A percentile compares a stretch with the other conserved stretches of the same genome.
These are phyloP conservation scores for Allium sativum DNA, from an alignment of 106 monocot genomes.

Conservation along the genomic window DNA sequence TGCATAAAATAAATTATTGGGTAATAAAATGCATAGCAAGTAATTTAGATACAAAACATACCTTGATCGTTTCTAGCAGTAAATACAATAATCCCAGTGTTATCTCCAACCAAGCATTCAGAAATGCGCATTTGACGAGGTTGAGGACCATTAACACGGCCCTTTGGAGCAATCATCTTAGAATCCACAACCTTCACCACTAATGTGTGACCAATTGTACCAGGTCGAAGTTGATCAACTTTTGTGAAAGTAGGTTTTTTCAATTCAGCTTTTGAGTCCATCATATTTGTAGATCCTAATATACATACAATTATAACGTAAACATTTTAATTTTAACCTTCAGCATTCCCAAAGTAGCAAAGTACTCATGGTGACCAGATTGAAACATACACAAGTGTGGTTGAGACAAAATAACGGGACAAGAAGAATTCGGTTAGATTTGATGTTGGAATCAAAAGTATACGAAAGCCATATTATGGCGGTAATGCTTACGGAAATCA, in stretches of 20 bases:
- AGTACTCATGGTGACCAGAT: too few relatives aligned
- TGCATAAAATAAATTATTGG: too few relatives aligned
- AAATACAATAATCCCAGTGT: slow-evolving; percentile 35
- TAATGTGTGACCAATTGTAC: slow-evolving; percentile 21
- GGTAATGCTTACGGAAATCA: too few relatives aligned
- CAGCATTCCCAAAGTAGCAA: too few relatives aligned
- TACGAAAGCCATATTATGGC: too few relatives aligned
- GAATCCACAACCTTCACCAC: slow-evolving; percentile 29
- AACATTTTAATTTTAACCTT: too few relatives aligned
- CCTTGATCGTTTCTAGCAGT: slow-evolving; percentile 48
- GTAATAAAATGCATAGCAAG: too few relatives aligned
- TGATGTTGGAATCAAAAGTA: too few relatives aligned
- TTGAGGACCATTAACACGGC: slow-evolving; percentile 22
- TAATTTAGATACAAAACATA: not conserved
- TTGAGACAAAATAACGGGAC: too few relatives aligned
- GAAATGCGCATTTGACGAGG: slow-evolving; percentile 23
- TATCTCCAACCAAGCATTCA: slow-evolving; percentile 43
- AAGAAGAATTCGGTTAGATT: too few relatives aligned
- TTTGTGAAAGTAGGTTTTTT: slow-evolving; percentile 26
- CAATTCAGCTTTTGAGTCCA: slow-evolving; percentile 17
- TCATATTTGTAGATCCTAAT: slow-evolving; percentile 6
- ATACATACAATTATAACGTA: too few relatives aligned
- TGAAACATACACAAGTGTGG: too few relatives aligned
- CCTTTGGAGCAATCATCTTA: slow-evolving; percentile 26
- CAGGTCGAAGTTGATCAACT: slow-evolving; percentile 35